These are phyloP conservation scores for Didymella sp. DNA, from an alignment of 2,329 filamentous ascomycete species.

Conservation along the genomic window DNA sequence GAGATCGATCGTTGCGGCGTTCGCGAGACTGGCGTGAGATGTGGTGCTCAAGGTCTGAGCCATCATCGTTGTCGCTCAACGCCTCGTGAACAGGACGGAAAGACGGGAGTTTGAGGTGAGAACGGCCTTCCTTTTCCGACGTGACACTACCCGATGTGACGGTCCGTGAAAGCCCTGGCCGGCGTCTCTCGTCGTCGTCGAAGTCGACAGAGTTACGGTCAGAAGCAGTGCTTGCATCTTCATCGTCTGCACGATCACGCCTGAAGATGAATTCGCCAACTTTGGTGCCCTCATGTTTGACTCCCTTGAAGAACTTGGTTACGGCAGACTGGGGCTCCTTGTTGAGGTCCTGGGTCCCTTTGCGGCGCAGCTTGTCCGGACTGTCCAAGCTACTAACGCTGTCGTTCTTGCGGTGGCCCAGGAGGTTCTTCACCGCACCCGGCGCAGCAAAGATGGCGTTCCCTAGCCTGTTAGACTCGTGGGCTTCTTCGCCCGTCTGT, in stretches of 20 bases:
- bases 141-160: constrained; percentile 32
- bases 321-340: constrained; percentile 61
- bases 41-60: constrained; percentile 43
- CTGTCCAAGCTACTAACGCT: constrained; percentile 46
- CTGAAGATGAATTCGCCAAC: constrained; percentile 67
- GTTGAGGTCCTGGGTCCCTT: constrained; percentile 51
- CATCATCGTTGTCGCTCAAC: constrained; percentile 38
- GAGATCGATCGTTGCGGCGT: constrained; percentile 48
- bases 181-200: constrained; percentile 36
- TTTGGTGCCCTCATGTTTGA: constrained; percentile 69
- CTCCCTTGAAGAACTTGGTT: constrained; percentile 78
- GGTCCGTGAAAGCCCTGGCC: constrained; percentile 43
- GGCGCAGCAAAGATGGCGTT: constrained; percentile 43
- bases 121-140: constrained; percentile 36
- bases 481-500: constrained; percentile 43
- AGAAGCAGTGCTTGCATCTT: constrained; percentile 54
- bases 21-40: constrained; percentile 53
- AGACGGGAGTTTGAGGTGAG: constrained; percentile 46
- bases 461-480: constrained; percentile 39
- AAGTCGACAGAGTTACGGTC: constrained; percentile 54
- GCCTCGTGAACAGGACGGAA: constrained; percentile 42
- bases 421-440: constrained; percentile 42
- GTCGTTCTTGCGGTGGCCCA: constrained; percentile 49
- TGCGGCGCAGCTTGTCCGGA: constrained; percentile 37
- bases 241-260: constrained; percentile 58